phyloP scores from a whole-genome alignment of 495 filamentous ascomycete species.

The Apiosordaria backusii region DNA sequence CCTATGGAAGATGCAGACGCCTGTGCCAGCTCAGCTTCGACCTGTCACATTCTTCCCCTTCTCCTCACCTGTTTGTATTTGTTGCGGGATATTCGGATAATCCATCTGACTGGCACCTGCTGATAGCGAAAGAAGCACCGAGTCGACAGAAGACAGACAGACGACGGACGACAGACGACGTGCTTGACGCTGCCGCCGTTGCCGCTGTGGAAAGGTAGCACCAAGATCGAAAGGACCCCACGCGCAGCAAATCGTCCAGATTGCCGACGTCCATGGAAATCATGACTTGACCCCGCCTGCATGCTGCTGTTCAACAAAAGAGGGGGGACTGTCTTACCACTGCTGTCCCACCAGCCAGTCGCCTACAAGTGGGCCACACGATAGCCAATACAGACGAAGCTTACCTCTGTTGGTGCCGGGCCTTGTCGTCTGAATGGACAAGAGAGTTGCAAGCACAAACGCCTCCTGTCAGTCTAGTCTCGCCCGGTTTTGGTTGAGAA shows the following conservation, averaged over 20 bases:
- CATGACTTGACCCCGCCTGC: neutral
- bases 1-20: neutral
- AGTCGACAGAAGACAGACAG: neutral
- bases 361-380: neutral
- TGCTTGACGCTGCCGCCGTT: neutral
- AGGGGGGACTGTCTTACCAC: neutral
- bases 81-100: neutral
- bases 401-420: neutral
- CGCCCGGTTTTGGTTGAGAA: neutral
- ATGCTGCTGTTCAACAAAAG: neutral
- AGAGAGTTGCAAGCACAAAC: neutral
- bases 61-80: neutral
- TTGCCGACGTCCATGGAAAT: neutral
- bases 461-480: neutral
- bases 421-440: neutral
- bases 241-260: neutral
- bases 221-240: neutral
- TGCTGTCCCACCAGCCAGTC: neutral
- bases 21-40: constrained; percentile 20
- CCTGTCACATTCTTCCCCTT: constrained; percentile 28
- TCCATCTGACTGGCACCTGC: neutral
- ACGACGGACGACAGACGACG: neutral
- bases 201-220: neutral
- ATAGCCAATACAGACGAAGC: neutral
- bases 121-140: neutral